Conservation (phyloP, 148 eudicot genomes). For the Arbutus unedo region DNA sequence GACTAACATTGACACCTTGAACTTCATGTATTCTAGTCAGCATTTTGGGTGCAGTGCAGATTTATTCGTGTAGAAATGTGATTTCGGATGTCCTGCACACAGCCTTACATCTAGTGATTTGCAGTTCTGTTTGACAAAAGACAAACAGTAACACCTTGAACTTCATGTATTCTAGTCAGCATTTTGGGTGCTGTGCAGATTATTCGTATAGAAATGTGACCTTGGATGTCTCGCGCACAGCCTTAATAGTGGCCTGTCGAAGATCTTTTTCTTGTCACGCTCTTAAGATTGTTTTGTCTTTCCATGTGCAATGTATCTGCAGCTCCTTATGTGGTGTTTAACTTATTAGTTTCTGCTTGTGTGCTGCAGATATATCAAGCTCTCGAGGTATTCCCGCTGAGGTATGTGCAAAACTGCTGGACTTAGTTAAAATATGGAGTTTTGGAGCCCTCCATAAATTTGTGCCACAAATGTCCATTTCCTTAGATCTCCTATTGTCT, state of each 20-base stretch:
- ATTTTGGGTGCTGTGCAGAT: slow-evolving; percentile 3
- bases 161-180: neutral
- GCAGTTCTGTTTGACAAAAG: neutral
- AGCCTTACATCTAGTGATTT: neutral
- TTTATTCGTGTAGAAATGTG: neutral
- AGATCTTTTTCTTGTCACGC: neutral
- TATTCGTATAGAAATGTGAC: neutral
- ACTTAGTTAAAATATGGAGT: neutral
- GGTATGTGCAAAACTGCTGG: slow-evolving; percentile 24
- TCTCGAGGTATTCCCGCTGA: slow-evolving; percentile 28
- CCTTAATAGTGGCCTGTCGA: neutral
- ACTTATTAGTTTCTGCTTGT: slow-evolving; percentile 9
- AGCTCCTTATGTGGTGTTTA: slow-evolving; percentile 9
- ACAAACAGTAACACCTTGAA: neutral
- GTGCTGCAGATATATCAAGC: slow-evolving; percentile 32
- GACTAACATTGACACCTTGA: neutral
- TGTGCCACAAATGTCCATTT: neutral
- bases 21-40: neutral
- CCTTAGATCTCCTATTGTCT: neutral
- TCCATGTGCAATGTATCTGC: neutral
- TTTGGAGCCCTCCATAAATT: neutral
- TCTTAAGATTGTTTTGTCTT: neutral
- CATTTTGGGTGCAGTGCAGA: neutral
- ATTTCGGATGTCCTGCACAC: neutral
- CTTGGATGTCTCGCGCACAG: neutral